Conservation (phyloP, 148 eudicot species). For the Diospyros kaki region DNA sequence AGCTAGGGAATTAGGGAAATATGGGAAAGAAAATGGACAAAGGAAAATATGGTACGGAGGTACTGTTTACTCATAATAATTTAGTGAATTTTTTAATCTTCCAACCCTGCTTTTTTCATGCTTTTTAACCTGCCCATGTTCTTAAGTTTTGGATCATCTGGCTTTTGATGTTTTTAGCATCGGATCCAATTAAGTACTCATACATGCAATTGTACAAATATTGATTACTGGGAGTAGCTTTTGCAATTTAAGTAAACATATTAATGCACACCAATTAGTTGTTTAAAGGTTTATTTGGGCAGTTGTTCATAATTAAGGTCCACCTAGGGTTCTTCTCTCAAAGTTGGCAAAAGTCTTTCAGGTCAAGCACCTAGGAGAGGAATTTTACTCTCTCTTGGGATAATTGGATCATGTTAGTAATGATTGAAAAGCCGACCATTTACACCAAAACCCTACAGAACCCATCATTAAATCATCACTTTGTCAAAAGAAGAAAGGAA, state of each 20-base stretch:
- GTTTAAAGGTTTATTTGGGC: background rate
- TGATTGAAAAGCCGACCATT: slow-evolving; percentile 23
- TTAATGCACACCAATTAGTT: background rate
- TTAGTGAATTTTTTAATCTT: background rate
- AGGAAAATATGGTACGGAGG: background rate
- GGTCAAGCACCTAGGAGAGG: background rate
- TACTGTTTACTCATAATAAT: background rate
- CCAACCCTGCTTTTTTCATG: background rate
- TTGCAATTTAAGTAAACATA: too few relatives aligned
- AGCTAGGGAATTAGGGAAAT: too few relatives aligned
- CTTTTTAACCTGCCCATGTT: background rate
- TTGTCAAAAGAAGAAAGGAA: slow-evolving; percentile 7
- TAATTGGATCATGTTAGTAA: slow-evolving; percentile 29
- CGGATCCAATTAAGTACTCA: too few relatives aligned
- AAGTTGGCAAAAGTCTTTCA: background rate
- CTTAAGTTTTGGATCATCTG: too few relatives aligned
- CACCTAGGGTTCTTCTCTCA: background rate
- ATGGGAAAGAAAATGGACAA: background rate
- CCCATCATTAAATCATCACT: background rate
- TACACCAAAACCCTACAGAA: background rate
- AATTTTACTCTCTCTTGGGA: background rate
- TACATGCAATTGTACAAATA: too few relatives aligned
- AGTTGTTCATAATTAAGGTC: background rate
- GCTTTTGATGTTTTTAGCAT: too few relatives aligned
- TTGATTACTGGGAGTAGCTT: too few relatives aligned